Evolutionary conservation across 108 stramenopile species (phyloP).

Genomic region (Nitzschia sp.): DNA sequence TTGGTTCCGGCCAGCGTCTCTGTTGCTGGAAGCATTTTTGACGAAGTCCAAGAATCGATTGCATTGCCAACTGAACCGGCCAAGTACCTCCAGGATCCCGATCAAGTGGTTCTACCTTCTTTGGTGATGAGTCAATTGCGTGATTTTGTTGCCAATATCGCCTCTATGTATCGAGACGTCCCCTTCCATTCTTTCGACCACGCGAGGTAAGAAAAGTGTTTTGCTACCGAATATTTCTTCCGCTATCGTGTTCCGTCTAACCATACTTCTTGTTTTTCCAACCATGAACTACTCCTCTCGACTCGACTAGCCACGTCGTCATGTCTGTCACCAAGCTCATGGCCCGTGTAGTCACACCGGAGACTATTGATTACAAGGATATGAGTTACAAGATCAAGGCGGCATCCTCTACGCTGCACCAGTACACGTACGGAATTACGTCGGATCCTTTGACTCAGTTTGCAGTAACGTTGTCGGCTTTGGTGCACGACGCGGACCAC

Average conservation of each 20-base stretch:
- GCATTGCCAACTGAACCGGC: slow-evolving; percentile 11
- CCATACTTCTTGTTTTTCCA: neutral
- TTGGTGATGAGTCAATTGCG: slow-evolving; percentile 14
- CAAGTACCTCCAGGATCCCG: neutral
- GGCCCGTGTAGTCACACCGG: slow-evolving; percentile 7
- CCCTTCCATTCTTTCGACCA: slow-evolving; percentile 73
- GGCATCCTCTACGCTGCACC: slow-evolving; percentile 1
- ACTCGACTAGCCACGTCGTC: slow-evolving; percentile 4
- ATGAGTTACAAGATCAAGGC: slow-evolving; percentile 21
- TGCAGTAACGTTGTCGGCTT: slow-evolving; percentile 17
- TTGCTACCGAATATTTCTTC: neutral
- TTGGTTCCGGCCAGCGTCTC: neutral
- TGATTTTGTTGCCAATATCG: slow-evolving; percentile 26
- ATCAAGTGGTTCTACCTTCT: neutral
- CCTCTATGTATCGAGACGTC: slow-evolving; percentile 44
- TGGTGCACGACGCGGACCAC: slow-evolving; percentile 37
- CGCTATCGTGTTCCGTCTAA: slow-evolving; percentile 1
- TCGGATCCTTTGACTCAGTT: slow-evolving; percentile 24
- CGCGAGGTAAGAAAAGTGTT: slow-evolving; percentile 33
- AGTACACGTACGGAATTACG: slow-evolving; percentile 27
- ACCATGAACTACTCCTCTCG: neutral
- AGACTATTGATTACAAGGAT: neutral
- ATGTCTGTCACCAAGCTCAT: slow-evolving; percentile 18
- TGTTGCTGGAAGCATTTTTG: neutral
- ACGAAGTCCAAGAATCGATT: slow-evolving; percentile 30